Evolutionary conservation across 192 early-diverging fungal species (phyloP), one percentile per base, ranked within the genome.

Genomic region (Backusella psychrophila): DNA sequence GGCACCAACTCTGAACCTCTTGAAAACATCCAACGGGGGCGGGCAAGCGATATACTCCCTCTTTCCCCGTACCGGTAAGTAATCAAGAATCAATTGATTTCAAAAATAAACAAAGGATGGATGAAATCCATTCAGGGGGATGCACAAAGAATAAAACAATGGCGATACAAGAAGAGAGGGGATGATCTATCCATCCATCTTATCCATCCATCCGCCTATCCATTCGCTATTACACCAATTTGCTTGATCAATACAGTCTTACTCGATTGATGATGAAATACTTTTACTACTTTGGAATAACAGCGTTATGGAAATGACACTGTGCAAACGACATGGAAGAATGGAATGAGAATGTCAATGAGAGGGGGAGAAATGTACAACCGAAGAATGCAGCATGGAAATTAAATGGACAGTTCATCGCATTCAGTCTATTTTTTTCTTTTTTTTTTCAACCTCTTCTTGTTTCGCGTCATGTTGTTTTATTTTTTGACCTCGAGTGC

Each of bases 31-130:
- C 33, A 71, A 31, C 23, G 23, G 69, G 69, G 36, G 42, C 23
- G 69, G 23, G 21, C 21, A 31, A 46, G 8, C 41, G 39, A 29
- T 44, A 42, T 66, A 42, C 59, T 65, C 41, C 73, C 59, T 75
- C 73, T 75, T 75, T 75, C 73, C 73, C 73, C 65, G 73, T 63
- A 75, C 66, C 73, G 42, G 73, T 75, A 75, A 63, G 73, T 75
- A 53, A 44, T 44, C 26, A 3, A 21, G 53, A 29, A n/a, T n/a
- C 15, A 49, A 33, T 49, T 49, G 5, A 49, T 49, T 49, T 49
- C n/a, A 17, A 49, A 49, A n/a, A 49, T 49, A 26, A 59, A 59
- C 8, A 3, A 59, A 59, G 23, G 53, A 59, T 59, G 53, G 11
- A 59, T 59, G n/a, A 12, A 6, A 52, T 59, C 49, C 5, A 59